Base-by-base conservation (phyloP, 2,329 filamentous ascomycete species). In the Neonectria coccinea region DNA sequence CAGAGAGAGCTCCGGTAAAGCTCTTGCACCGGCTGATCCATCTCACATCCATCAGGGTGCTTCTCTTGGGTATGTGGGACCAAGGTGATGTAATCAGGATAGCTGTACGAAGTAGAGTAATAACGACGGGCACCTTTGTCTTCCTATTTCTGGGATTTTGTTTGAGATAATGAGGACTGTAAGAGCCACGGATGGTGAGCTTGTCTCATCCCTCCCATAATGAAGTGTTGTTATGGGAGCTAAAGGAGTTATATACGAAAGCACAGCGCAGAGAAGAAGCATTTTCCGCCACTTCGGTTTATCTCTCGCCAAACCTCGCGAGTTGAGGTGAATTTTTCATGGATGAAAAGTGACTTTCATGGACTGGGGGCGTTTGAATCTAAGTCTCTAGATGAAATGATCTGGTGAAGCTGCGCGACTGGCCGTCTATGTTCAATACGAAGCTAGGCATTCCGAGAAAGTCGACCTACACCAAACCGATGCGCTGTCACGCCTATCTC, bases 1-100 rank as follows among this genome's bases (percentile, higher is more conserved):
- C 18, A 22, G 48, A 18, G 41, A 45, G 18, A 27, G 41, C 29
- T 54, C 57, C 9, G 33, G 44, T 53, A 11, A 16, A 12, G 29
- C 27, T 20, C 50, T 20, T 47, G 5, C 12, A 33, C 57, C 57
- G 22, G 7, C 16, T 39, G 41, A 45, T 59, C 53, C 29, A 47
- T 52, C 18, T 20, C 14, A 16, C 33, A 33, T 39, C 50, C 48
- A 59, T 59, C 57, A 59, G 22, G 57, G 50, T 54, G 29, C 20
- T 53, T 25, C 27, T 42, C 29, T 59, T 31, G 16, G 31, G 27
- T 16, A 11, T 25, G 57, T 47, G 57, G 57, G 47, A 53, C 57
- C 50, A 16, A n/a, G 7, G 18, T 36, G 29, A 53, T 47, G 48
- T 36, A 33, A 27, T n/a, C n/a, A 11, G 18, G 22, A 20, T 29